These are phyloP conservation scores for Parathielavia hyrcaniae DNA, from an alignment of 495 filamentous ascomycete species.

Conservation along the genomic window DNA sequence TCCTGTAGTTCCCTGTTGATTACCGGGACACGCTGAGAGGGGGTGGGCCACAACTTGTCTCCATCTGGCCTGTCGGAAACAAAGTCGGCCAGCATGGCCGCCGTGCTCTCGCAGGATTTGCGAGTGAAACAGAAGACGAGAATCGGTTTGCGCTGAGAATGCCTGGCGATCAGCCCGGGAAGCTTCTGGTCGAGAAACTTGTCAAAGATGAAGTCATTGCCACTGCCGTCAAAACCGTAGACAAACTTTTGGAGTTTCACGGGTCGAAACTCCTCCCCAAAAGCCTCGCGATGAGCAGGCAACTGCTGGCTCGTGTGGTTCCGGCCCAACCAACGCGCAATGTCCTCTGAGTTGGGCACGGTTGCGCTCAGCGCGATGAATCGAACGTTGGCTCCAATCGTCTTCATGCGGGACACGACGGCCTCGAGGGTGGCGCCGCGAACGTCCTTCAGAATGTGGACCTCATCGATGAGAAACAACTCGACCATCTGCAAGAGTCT, in stretches of 20 bases:
- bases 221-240: conserved; percentile 57
- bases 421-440: conserved; percentile 89
- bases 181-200: conserved; percentile 70
- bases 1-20: conserved; percentile 57
- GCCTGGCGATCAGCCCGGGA: conserved; percentile 64
- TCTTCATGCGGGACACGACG: conserved; percentile 97
- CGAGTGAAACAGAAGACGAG: conserved; percentile 91
- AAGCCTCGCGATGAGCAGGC: conserved; percentile 69
- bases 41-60: conserved; percentile 63
- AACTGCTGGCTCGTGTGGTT: conserved; percentile 58
- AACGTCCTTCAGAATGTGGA: conserved; percentile 86
- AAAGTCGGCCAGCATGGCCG: conserved; percentile 61
- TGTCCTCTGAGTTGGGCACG: conserved; percentile 84
- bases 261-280: conserved; percentile 86
- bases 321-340: conserved; percentile 87
- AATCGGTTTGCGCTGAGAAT: conserved; percentile 75
- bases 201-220: conserved; percentile 86
- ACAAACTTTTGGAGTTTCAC: conserved; percentile 84
- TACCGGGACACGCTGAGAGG: conserved; percentile 50
- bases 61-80: conserved; percentile 53
- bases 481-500: conserved; percentile 79
- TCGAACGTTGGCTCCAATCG: conserved; percentile 74
- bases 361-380: conserved; percentile 93
- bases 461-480: conserved; percentile 91
- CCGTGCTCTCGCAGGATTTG: conserved; percentile 69